phyloP scores from a whole-genome alignment of 805 yeast genomes.

The Yarrowia porcina region DNA sequence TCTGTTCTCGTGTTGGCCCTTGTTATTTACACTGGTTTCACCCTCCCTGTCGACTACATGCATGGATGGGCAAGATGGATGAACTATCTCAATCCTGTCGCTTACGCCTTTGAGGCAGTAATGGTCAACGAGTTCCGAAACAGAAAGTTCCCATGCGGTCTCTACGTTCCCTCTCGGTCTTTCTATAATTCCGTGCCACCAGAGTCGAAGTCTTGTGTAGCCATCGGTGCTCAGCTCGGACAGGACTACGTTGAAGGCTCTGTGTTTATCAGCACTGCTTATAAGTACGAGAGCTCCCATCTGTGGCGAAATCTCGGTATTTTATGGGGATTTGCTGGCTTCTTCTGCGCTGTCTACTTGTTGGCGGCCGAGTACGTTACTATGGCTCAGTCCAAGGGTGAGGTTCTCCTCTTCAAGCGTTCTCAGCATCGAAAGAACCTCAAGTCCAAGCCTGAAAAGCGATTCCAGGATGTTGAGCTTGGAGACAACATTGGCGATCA shows the following conservation, averaged over 20 bases:
- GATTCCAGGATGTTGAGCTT: conserved; percentile 34
- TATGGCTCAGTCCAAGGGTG: conserved; percentile 49
- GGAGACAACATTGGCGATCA: conserved; percentile 30
- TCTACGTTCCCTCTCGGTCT: conserved; percentile 47
- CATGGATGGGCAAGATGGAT: conserved; percentile 54
- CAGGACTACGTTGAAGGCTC: conserved; percentile 50
- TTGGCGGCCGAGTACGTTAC: conserved; percentile 47
- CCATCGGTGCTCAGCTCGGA: conserved; percentile 58
- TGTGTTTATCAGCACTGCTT: conserved; percentile 46
- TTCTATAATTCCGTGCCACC: conserved; percentile 37
- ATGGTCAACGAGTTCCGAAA: conserved; percentile 48
- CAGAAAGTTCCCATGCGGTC: conserved; percentile 39
- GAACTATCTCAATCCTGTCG: conserved; percentile 46
- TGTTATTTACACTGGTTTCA: conserved; percentile 47
- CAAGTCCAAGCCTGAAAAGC: conserved; percentile 28
- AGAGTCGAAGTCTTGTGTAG: conserved; percentile 49
- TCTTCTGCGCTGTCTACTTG: conserved; percentile 55
- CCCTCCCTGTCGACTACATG: conserved; percentile 46
- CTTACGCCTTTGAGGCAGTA: conserved; percentile 46
- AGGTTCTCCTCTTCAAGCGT: conserved; percentile 51
- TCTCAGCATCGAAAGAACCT: conserved; percentile 9
- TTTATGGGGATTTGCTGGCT: conserved; percentile 50
- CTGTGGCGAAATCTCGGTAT: conserved; percentile 69
- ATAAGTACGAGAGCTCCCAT: conserved; percentile 46
- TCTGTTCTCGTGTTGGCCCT: conserved; percentile 43